These are phyloP conservation scores for Penicillium macrosclerotiorum DNA, from an alignment of 495 filamentous ascomycete species.

Conservation along the genomic window DNA sequence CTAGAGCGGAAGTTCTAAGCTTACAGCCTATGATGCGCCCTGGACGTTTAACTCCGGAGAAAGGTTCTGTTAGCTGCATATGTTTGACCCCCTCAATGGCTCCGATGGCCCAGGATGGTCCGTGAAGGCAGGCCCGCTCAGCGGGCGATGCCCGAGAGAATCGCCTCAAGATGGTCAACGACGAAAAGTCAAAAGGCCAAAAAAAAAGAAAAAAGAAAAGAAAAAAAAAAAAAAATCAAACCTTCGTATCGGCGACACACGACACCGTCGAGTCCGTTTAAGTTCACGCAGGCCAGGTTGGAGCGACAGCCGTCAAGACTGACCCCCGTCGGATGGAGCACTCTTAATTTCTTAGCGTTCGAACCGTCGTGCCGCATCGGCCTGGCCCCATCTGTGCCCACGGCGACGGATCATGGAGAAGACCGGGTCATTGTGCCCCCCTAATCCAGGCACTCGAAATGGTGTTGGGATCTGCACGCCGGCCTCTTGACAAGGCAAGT, in stretches of 20 bases:
- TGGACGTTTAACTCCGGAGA: slow-evolving; percentile 15
- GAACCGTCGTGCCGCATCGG: slow-evolving; percentile 19
- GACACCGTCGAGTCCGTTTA: slow-evolving; percentile 1
- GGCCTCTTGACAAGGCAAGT: slow-evolving; percentile 16
- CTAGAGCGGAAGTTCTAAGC: background rate
- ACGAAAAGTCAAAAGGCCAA: background rate
- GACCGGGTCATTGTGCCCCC: slow-evolving; percentile 23
- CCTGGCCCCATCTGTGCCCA: slow-evolving; percentile 20
- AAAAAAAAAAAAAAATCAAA: background rate
- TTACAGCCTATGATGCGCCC: slow-evolving; percentile 14
- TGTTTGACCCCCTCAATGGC: slow-evolving; percentile 4
- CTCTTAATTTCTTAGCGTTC: slow-evolving; percentile 29
- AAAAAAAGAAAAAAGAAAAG: background rate
- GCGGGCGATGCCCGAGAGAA: background rate
- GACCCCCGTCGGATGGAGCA: slow-evolving; percentile 13
- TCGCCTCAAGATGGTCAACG: no score
- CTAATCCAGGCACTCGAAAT: slow-evolving; percentile 25
- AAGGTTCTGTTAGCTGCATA: slow-evolving; percentile 17
- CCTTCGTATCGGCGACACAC: slow-evolving; percentile 2
- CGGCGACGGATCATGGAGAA: slow-evolving; percentile 22
- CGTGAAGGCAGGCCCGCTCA: no score
- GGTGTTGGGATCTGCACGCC: slow-evolving; percentile 23
- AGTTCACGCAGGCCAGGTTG: slow-evolving; percentile 5
- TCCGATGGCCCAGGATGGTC: no score
- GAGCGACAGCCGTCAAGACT: slow-evolving; percentile 14